Evolutionary conservation across 1,284 basidiomycete genomes (phyloP), one percentile per base, ranked within the genome.

Genomic region (Volvariella volvacea): DNA sequence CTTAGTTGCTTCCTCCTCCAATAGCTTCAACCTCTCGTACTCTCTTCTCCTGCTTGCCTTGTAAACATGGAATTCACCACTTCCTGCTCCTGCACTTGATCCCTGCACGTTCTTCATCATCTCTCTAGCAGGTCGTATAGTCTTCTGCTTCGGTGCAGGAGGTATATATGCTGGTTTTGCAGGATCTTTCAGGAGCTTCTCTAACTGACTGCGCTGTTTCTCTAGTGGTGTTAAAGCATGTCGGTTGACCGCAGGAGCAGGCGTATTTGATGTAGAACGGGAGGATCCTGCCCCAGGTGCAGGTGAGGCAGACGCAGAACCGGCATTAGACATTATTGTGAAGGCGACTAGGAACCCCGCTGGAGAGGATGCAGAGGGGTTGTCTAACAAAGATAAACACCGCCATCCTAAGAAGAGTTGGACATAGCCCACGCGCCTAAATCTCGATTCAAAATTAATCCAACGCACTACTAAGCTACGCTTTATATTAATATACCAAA

Each of bases 51-150:
- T 71, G 51, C 85, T 83, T 37, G 96, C 93, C 64, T 99, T 99
- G 73, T 99, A 99, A 3, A 99, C 96, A 60, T 99, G 96, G 56
- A 96, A 96, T 64, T 96, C 93, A 41, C 92, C 92, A 51, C 88
- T 92, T 39, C 93, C 93, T 14, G 93, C 91, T 44, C 88, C 93
- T 1, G 92, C 90, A 63, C 87, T 90, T 7, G 88, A 92, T 1
- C 93, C 93, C 61, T 94, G 90, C 2, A 97, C 92, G 54, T 95
- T 98, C 76, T 96, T 97, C 87, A 99, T 95, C 87, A 95, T 95
- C 64, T 97, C 94, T 41, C 88, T 73, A 4, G 91, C 72, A 1
- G 91, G 70, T 21, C 90, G 72, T 30, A 95, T 73, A 0, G 72
- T 74, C 66, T 90, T 91, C 52, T 92, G 83, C 60, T 84, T 85